Percentiles rank a stretch among this genome's conserved stretches.
Conservation (phyloP, 2,329 filamentous ascomycete genomes). For the Verticillium zaregamsianum region DNA sequence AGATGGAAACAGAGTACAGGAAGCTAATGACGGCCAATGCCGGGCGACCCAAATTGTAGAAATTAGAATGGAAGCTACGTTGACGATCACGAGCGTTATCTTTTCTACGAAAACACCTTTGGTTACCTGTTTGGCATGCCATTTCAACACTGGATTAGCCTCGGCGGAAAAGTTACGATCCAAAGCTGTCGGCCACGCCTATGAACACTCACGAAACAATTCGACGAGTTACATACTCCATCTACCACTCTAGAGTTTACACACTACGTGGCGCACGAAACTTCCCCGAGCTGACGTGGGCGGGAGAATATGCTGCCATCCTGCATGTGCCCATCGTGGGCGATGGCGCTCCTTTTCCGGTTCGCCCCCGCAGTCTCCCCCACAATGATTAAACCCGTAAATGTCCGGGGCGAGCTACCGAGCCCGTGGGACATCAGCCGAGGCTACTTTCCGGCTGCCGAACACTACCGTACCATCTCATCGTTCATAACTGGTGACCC, state of each 20-base stretch:
- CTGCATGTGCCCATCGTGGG: neutral
- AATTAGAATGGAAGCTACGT: neutral
- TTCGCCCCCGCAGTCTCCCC: neutral
- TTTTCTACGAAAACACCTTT: too few species aligned
- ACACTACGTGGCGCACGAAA: too few species aligned
- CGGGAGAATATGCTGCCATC: neutral
- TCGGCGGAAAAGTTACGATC: too few species aligned
- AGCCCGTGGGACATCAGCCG: neutral
- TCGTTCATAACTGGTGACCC: neutral
- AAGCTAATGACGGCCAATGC: neutral
- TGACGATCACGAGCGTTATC: too few species aligned
- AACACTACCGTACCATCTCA: neutral
- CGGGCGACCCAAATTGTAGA: slow-evolving; percentile 2
- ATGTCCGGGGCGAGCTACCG: neutral
- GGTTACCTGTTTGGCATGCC: too few species aligned
- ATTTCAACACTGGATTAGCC: too few species aligned
- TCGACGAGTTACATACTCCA: too few species aligned
- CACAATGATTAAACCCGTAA: neutral
- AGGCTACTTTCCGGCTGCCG: neutral
- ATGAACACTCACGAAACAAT: too few species aligned
- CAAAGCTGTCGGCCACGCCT: too few species aligned
- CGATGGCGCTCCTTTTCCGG: neutral
- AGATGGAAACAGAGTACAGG: slow-evolving; percentile 14
- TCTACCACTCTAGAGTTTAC: too few species aligned
- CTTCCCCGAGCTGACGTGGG: too few species aligned